Percentiles rank a stretch among this genome's conserved stretches.
Evolutionary conservation across 352 stramenopile species (phyloP).

Genomic region (Aphanomyces cochlioides): DNA sequence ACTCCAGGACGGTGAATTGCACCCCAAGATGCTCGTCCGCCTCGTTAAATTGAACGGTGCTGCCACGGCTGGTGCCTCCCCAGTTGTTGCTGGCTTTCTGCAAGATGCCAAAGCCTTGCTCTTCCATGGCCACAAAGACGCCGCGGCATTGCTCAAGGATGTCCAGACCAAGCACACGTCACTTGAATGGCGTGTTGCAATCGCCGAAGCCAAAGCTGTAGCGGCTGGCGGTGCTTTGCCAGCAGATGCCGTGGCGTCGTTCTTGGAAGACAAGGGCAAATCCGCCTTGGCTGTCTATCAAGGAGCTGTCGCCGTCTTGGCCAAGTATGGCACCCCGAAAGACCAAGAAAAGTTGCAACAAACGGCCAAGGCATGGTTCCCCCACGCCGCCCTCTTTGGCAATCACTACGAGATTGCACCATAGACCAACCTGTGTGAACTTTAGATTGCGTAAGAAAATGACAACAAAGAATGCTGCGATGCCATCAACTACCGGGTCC

Average conservation of each 20-base stretch:
- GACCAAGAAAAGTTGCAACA: constrained; percentile 16
- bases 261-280: constrained; percentile 24
- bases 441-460: too few species aligned
- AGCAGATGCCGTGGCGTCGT: not conserved
- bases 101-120: constrained; percentile 19
- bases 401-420: constrained; percentile 20
- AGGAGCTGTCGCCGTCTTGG: not conserved
- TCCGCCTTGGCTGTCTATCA: constrained; percentile 1
- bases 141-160: constrained; percentile 14
- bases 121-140: constrained; percentile 26
- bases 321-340: constrained; percentile 10
- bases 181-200: constrained; percentile 19
- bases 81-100: not conserved
- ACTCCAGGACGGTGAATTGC: not conserved
- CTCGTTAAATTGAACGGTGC: constrained; percentile 20
- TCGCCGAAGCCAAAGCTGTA: constrained; percentile 16
- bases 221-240: not conserved
- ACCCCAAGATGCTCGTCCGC: constrained; percentile 10
- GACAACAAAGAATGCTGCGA: too few species aligned
- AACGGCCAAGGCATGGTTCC: constrained; percentile 27
- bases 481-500: too few species aligned
- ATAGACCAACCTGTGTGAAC: not conserved
- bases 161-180: constrained; percentile 6
- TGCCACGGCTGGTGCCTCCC: not conserved
- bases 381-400: constrained; percentile 17